phyloP scores from a whole-genome alignment of 495 filamentous ascomycete genomes.

The Hypomontagnella monticulosa region DNA sequence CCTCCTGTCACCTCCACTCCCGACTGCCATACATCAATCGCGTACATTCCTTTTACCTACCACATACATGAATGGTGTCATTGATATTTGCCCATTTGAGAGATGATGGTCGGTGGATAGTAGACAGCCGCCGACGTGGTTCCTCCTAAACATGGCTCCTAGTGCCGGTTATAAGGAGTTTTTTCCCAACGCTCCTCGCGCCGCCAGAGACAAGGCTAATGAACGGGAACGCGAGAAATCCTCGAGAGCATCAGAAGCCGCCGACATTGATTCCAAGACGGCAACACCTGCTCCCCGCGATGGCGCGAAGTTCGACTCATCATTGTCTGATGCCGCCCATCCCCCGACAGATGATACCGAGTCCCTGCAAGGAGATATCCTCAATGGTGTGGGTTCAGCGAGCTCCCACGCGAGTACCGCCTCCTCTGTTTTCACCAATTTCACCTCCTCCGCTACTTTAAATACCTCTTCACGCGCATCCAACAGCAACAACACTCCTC shows the following conservation, averaged over 20 bases:
- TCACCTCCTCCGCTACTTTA: constrained; percentile 58
- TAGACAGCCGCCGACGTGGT: constrained; percentile 54
- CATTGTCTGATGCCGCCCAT: constrained; percentile 49
- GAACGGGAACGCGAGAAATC: constrained; percentile 59
- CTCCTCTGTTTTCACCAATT: constrained; percentile 71
- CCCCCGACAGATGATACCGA: constrained; percentile 65
- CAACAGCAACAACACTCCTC: constrained; percentile 72
- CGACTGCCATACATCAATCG: constrained; percentile 28
- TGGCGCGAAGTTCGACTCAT: constrained; percentile 50
- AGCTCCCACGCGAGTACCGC: constrained; percentile 72
- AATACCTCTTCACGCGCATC: constrained; percentile 58
- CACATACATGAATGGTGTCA: constrained; percentile 54
- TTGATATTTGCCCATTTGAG: constrained; percentile 51
- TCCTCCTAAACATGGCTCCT: constrained; percentile 75
- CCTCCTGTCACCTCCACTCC: constrained; percentile 26
- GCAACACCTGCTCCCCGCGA: constrained; percentile 46
- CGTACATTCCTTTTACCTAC: constrained; percentile 8
- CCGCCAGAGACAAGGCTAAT: constrained; percentile 63
- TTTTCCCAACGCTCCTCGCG: constrained; percentile 83
- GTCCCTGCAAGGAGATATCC: constrained; percentile 66
- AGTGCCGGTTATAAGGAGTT: constrained; percentile 86
- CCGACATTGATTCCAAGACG: constrained; percentile 59
- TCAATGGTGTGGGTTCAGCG: constrained; percentile 71
- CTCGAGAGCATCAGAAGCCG: constrained; percentile 52
- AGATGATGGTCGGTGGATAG: constrained; percentile 66